Evolutionary conservation across 192 early-diverging fungal genomes (phyloP), one percentile per base, ranked within the genome.

Genomic region (Entomortierella parvispora): DNA sequence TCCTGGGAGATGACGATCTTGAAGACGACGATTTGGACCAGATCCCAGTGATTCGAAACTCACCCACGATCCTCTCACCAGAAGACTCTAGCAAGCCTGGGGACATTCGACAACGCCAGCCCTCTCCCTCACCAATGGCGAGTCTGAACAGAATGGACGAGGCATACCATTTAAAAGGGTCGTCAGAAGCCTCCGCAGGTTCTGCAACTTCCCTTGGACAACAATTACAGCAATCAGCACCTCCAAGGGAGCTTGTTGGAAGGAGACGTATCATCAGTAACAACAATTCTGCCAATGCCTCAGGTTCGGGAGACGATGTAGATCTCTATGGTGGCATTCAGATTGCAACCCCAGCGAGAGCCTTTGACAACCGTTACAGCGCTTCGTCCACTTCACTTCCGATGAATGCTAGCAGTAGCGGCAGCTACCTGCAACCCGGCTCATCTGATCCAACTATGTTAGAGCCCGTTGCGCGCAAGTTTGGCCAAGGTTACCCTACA

Each of bases 401-500:
- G n/a, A 25, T 49, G 48, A 58, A 29, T 44, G 4, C 22, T 0
- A 42, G 37, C 37, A 40, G 37, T 12, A 40, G 37, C 37, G 12
- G 12, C 37, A 40, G 12, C 37, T 12, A 40, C 12, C 37, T 32
- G 11, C 10, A 25, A 29, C 40, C 12, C 26, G n/a, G n/a, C n/a
- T n/a, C n/a, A n/a, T 33, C 17, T 18, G 17, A 46, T 7, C 34
- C 50, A 2, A 56, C 47, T 57, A 44, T 28, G 14, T 28, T 72
- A 29, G 70, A 72, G 56, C 49, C 58, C 7, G 2, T 48, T 17
- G 28, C 50, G 1, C 62, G 59, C 50, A 76, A 67, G 52, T 77
- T 77, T 59, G 65, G 65, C n/a, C 74, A 77, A 32, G 74, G 74
- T 9, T 77, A 77, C 33, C 74, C 74, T 25, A 77, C 74, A 1